phyloP scores from a whole-genome alignment of 805 yeast genomes.

The Barnettozyma salicaria region DNA sequence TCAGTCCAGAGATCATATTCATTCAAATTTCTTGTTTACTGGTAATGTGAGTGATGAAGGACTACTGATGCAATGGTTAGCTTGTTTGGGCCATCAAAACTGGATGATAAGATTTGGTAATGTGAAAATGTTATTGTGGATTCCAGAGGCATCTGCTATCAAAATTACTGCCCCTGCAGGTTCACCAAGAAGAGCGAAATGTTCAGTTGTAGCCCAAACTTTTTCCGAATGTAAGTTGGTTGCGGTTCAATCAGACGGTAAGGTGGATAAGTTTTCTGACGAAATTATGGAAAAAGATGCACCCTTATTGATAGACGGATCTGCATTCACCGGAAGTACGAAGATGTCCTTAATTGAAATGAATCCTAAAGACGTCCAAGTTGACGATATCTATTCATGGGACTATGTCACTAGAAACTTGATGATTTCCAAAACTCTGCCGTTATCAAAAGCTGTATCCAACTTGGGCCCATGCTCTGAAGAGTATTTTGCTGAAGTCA shows the following conservation, averaged over 20 bases:
- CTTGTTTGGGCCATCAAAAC: slow-evolving; percentile 58
- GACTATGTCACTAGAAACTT: slow-evolving; percentile 64
- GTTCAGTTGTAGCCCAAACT: slow-evolving; percentile 58
- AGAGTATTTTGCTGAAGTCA: slow-evolving; percentile 38
- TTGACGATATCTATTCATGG: slow-evolving; percentile 47
- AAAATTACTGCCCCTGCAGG: slow-evolving; percentile 57
- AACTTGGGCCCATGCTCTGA: slow-evolving; percentile 80
- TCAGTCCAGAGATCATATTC: slow-evolving; percentile 36
- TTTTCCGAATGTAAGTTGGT: slow-evolving; percentile 53
- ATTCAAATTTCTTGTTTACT: slow-evolving; percentile 49
- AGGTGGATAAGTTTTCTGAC: slow-evolving; percentile 18
- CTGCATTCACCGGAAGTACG: slow-evolving; percentile 25
- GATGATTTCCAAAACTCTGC: slow-evolving; percentile 41
- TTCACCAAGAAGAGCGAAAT: slow-evolving; percentile 48
- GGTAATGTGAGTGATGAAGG: slow-evolving; percentile 64
- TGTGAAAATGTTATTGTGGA: slow-evolving; percentile 68
- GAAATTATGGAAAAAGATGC: slow-evolving; percentile 17
- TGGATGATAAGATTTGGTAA: slow-evolving; percentile 74
- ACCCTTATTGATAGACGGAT: slow-evolving; percentile 29
- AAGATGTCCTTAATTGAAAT: slow-evolving; percentile 47
- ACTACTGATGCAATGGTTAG: slow-evolving; percentile 67
- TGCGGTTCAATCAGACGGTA: slow-evolving; percentile 37
- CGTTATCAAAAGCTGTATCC: slow-evolving; percentile 41
- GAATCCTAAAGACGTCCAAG: slow-evolving; percentile 37
- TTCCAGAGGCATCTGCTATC: slow-evolving; percentile 51